Evolutionary conservation across 2,329 filamentous ascomycete species (phyloP).

Genomic region (Alternaria consortialis): DNA sequence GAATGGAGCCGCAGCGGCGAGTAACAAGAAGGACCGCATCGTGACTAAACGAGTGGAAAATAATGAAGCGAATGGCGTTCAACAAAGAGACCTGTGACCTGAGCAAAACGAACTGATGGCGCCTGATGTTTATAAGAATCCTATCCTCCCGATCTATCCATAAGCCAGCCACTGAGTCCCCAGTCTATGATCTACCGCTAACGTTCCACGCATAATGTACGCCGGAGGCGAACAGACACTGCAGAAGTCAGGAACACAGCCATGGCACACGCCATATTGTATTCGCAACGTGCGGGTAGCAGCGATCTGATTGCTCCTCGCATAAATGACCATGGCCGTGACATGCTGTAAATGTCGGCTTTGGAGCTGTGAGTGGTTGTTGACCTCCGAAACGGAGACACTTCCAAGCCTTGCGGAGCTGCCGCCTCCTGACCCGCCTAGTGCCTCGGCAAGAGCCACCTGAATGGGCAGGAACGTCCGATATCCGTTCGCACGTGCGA

Average conservation of each 20-base stretch:
- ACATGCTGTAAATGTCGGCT: slow-evolving; percentile 25
- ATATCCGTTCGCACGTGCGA: slow-evolving; percentile 28
- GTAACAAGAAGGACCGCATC: slow-evolving; percentile 39
- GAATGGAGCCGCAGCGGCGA: slow-evolving; percentile 38
- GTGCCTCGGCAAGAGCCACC: slow-evolving; percentile 30
- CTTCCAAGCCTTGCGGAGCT: slow-evolving; percentile 10
- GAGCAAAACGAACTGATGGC: neutral
- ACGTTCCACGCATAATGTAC: slow-evolving; percentile 6
- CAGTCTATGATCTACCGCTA: slow-evolving; percentile 4
- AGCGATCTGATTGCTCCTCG: slow-evolving; percentile 37
- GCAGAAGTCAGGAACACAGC: slow-evolving; percentile 8
- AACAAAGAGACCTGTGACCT: slow-evolving; percentile 1
- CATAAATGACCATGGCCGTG: slow-evolving; percentile 26
- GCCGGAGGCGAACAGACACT: slow-evolving; percentile 3
- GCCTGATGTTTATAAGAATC: slow-evolving; percentile 20
- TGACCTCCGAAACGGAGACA: slow-evolving; percentile 27
- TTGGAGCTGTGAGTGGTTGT: slow-evolving; percentile 38
- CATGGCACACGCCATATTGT: slow-evolving; percentile 8
- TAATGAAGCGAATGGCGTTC: slow-evolving; percentile 12
- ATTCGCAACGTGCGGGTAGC: slow-evolving; percentile 28
- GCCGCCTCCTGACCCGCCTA: slow-evolving; percentile 14
- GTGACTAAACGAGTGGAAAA: slow-evolving; percentile 49
- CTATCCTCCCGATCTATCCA: neutral
- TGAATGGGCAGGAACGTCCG: slow-evolving; percentile 28
- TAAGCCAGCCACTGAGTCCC: neutral